phyloP scores from a whole-genome alignment of 495 filamentous ascomycete genomes.

The Hypoxylon trugodes region DNA sequence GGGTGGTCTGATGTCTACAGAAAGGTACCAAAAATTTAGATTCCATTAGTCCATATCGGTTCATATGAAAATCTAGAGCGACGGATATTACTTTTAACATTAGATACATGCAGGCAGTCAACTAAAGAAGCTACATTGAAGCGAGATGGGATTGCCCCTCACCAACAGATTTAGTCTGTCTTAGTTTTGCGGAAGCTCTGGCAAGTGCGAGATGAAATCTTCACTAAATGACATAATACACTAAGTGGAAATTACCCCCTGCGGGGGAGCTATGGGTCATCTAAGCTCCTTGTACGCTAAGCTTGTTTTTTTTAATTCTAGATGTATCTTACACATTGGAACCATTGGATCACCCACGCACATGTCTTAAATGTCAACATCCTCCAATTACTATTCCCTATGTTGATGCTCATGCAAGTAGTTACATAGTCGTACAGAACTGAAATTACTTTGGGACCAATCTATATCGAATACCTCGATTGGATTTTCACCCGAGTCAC shows the following conservation, averaged over 20 bases:
- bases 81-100: no score
- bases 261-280: constrained; percentile 19
- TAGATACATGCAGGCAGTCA: not conserved
- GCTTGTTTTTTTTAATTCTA: not conserved
- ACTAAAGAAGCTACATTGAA: not conserved
- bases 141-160: constrained; percentile 9
- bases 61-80: not conserved
- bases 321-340: not conserved
- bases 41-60: not conserved
- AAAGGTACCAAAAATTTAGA: not conserved
- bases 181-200: not conserved
- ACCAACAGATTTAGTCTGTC: not conserved
- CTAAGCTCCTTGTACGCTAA: not conserved
- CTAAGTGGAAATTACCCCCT: constrained; percentile 15
- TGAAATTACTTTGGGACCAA: no score
- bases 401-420: no score
- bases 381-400: no score
- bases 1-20: not conserved
- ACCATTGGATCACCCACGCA: not conserved
- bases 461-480: no score
- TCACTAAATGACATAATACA: constrained; percentile 31
- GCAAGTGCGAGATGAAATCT: not conserved
- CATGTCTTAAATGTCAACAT: no score
- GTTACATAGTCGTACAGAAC: no score
- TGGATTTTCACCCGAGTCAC: constrained; percentile 5